Evolutionary conservation across 2,329 filamentous ascomycete genomes (phyloP).

Genomic region (Alternaria sp.): DNA sequence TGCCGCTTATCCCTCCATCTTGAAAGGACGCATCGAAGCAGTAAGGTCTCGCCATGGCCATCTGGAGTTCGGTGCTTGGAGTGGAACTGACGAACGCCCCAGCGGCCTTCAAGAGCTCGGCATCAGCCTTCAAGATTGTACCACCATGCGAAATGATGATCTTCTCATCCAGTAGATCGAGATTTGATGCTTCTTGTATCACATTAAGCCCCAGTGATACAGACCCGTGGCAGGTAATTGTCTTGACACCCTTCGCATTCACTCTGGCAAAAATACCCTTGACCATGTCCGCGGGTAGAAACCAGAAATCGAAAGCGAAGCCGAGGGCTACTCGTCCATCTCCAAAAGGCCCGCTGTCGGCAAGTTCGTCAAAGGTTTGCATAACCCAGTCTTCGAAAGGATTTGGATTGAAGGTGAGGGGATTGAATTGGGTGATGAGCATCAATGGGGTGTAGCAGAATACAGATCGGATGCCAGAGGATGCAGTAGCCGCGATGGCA

Average conservation of each 20-base stretch:
- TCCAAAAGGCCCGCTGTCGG: slow-evolving; percentile 33
- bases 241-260: slow-evolving; percentile 47
- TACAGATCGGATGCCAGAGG: slow-evolving; percentile 58
- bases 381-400: slow-evolving; percentile 58
- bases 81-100: slow-evolving; percentile 55
- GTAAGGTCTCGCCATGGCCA: slow-evolving; percentile 53
- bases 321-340: slow-evolving; percentile 52
- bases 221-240: slow-evolving; percentile 55
- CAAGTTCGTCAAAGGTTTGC: slow-evolving; percentile 47
- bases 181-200: slow-evolving; percentile 36
- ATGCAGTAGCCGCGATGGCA: slow-evolving; percentile 53
- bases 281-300: slow-evolving; percentile 50
- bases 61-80: slow-evolving; percentile 62
- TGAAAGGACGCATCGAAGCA: slow-evolving; percentile 43
- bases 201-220: slow-evolving; percentile 15
- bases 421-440: slow-evolving; percentile 54
- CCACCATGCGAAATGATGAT: slow-evolving; percentile 56
- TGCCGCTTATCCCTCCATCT: slow-evolving; percentile 22
- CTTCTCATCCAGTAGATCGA: slow-evolving; percentile 54
- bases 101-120: slow-evolving; percentile 44
- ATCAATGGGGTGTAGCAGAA: slow-evolving; percentile 52
- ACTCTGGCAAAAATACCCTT: slow-evolving; percentile 50
- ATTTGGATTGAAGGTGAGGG: slow-evolving; percentile 55
- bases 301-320: slow-evolving; percentile 56
- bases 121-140: slow-evolving; percentile 45